phyloP scores from a whole-genome alignment of 2,329 filamentous ascomycete species.

The Epichloe bromicola region DNA sequence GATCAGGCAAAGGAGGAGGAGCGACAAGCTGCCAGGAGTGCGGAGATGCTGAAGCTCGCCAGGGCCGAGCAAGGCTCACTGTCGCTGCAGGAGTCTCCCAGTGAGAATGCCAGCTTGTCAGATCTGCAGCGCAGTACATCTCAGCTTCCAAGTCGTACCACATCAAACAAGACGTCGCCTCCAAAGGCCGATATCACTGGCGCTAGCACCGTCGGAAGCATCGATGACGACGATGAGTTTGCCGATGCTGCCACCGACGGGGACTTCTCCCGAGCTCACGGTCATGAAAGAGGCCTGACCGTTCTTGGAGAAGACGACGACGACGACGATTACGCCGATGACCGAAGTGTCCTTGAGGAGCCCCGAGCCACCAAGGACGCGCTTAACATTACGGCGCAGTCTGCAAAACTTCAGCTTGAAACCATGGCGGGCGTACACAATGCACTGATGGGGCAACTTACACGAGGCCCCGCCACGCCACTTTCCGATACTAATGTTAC shows the following conservation, averaged over 20 bases:
- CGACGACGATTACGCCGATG: conserved; percentile 53
- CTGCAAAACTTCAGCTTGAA: conserved; percentile 82
- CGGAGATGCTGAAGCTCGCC: conserved; percentile 63
- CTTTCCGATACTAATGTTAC: conserved; percentile 66
- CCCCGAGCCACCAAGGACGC: conserved; percentile 75
- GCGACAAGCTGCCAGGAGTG: conserved; percentile 58
- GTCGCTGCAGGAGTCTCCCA: conserved; percentile 32
- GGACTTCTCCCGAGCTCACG: conserved; percentile 23
- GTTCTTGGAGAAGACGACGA: conserved; percentile 37
- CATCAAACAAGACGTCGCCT: conserved; percentile 14
- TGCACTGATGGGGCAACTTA: conserved; percentile 58
- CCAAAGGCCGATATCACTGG: conserved; percentile 25
- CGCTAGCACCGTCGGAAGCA: conserved; percentile 34
- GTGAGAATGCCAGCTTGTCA: conserved; percentile 38
- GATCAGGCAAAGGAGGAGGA: conserved; percentile 91
- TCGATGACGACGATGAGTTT: conserved; percentile 42
- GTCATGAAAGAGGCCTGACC: conserved; percentile 19
- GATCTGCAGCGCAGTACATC: conserved; percentile 32
- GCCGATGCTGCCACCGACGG: conserved; percentile 34
- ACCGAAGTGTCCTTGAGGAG: conserved; percentile 63
- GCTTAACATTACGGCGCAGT: conserved; percentile 94
- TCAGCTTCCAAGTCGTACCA: conserved; percentile 24
- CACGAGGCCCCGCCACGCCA: conserved; percentile 53
- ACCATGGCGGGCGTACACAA: conserved; percentile 74
- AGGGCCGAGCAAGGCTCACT: conserved; percentile 57